Evolutionary conservation across 2,329 filamentous ascomycete genomes (phyloP).

Genomic region (Zymoseptoria tritici): DNA sequence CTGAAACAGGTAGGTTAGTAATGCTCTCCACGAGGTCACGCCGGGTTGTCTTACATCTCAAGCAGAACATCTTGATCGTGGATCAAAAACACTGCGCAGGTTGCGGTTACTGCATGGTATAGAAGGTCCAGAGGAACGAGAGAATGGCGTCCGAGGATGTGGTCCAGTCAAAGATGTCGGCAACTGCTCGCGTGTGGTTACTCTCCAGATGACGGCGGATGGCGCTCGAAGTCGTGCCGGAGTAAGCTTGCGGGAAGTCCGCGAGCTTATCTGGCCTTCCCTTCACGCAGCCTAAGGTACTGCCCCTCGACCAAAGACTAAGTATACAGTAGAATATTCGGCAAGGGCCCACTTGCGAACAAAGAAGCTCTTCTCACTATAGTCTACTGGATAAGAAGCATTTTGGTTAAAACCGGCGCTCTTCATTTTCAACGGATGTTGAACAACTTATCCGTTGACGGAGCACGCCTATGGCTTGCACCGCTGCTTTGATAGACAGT

Average conservation of each 20-base stretch:
- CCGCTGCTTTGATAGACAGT: background rate
- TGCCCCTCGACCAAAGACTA: too few species aligned
- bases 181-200: background rate
- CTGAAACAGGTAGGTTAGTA: conserved; percentile 60
- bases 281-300: too few species aligned
- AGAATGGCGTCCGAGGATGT: too few species aligned
- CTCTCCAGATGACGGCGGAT: background rate
- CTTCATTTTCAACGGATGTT: too few species aligned
- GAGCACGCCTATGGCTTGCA: background rate
- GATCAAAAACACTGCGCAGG: background rate
- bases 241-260: background rate
- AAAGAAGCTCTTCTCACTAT: too few species aligned
- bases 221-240: background rate
- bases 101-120: conserved; percentile 6
- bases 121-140: background rate
- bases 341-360: too few species aligned
- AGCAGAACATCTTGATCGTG: conserved; percentile 7
- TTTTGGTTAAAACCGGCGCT: too few species aligned
- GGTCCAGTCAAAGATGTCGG: background rate
- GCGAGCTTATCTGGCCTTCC: background rate
- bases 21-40: background rate
- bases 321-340: too few species aligned
- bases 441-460: too few species aligned
- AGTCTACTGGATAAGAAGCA: too few species aligned
- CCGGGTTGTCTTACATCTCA: conserved; percentile 2